A percentile compares a stretch with the other conserved stretches of the same genome.
Evolutionary conservation across 192 early-diverging fungal genomes (phyloP).

Genomic region (Coemansia sp.): DNA sequence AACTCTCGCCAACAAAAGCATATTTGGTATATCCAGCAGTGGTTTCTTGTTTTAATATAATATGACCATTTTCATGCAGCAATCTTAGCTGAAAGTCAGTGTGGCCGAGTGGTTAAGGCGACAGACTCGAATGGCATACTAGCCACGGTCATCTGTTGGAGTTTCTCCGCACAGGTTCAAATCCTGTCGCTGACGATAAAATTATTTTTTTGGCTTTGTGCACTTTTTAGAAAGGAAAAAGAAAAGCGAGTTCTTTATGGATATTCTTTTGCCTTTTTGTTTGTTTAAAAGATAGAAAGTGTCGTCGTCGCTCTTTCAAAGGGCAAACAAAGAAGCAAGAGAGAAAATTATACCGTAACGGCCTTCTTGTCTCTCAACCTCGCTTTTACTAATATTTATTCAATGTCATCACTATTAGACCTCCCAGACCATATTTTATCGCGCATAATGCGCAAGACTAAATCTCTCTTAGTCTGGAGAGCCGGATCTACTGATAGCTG

Average conservation of each 20-base stretch:
- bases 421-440: background rate
- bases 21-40: no score
- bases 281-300: no score
- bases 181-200: constrained; percentile 66
- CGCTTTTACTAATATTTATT: background rate
- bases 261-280: no score
- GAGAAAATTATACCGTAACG: no score
- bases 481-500: background rate
- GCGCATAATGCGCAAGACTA: background rate
- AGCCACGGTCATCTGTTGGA: constrained; percentile 53
- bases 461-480: background rate
- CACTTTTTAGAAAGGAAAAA: background rate
- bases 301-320: no score
- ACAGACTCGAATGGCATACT: constrained; percentile 57
- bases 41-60: no score
- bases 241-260: no score
- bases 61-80: no score
- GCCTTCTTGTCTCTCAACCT: background rate
- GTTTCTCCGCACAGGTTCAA: constrained; percentile 68
- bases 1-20: no score
- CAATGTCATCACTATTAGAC: background rate
- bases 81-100: constrained; percentile 20
- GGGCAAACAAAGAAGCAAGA: no score
- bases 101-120: constrained; percentile 71
- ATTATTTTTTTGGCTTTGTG: background rate